Base-by-base conservation (phyloP, 768 basidiomycete genomes). In the Collybia mongolica region DNA sequence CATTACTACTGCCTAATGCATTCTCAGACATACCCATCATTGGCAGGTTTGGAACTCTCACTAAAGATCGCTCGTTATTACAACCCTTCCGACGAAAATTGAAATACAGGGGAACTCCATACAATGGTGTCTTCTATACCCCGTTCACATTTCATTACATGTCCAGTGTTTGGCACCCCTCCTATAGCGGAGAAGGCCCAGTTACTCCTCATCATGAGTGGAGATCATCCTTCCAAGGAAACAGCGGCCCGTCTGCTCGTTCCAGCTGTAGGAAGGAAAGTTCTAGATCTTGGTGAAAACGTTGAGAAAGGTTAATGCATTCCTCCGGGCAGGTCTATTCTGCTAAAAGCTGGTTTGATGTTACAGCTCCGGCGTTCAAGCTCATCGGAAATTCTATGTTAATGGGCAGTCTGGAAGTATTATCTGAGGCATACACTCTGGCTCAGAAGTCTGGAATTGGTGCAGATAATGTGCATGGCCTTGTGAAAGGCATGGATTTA, bases 371-470 rank as follows among this genome's bases (percentile, higher is more conserved):
- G 3, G 82, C 81, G 8, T 79, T 85, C 69, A 93, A 93, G 65
- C 71, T 93, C 6, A 80, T 92, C 42, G 90, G 87, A 15, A 93
- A 93, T 58, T 83, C 86, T 1, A 68, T 92, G 67, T 82, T 92
- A 48, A 69, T 91, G 37, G 86, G 88, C n/a, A 73, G 74, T 26
- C 72, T 93, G 37, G 93, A 94, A 62, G 70, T 94, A 7, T 72
- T 95, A 11, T 83, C 87, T 0, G 93, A 95, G 68, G 73, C 81
- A 15, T 83, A 88, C 60, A 94, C 93, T 1, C 80, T 95, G 7
- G 86, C 86, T 3, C 88, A 91, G 56, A 91, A 91, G 67, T 76
- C 88, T 0, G 93, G 92, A 20, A 85, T 96, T 29, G 84, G 82
- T 2, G 73, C 84, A 1, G 72, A 80, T 6, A 72, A 79, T 32